A percentile compares a stretch with the other conserved stretches of the same genome.
These are phyloP conservation scores for Exserohilum rostratum DNA, from an alignment of 2,329 filamentous ascomycete species.

Conservation along the genomic window DNA sequence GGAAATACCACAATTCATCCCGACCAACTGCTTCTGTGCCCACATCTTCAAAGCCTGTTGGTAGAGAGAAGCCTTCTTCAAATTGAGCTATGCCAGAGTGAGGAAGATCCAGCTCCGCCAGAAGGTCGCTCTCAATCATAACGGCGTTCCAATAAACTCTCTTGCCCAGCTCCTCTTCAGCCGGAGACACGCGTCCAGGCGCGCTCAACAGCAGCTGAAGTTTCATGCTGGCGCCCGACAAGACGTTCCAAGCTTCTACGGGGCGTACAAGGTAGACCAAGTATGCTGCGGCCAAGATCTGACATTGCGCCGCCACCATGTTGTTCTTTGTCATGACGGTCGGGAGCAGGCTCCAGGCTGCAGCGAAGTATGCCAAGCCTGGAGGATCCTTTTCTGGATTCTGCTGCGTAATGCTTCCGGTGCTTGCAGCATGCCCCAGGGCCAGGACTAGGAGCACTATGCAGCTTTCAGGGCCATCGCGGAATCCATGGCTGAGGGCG, in stretches of 20 bases:
- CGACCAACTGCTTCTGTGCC: slow-evolving; percentile 71
- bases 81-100: slow-evolving; percentile 84
- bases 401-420: slow-evolving; percentile 76
- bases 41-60: slow-evolving; percentile 73
- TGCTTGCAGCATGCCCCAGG: slow-evolving; percentile 75
- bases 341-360: slow-evolving; percentile 78
- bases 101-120: slow-evolving; percentile 79
- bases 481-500: slow-evolving; percentile 76
- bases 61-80: slow-evolving; percentile 79
- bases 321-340: slow-evolving; percentile 81
- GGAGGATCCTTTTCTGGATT: slow-evolving; percentile 73
- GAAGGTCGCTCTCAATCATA: slow-evolving; percentile 77
- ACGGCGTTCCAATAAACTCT: slow-evolving; percentile 85
- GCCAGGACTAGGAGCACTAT: slow-evolving; percentile 80
- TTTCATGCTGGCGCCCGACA: slow-evolving; percentile 82
- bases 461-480: slow-evolving; percentile 80
- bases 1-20: slow-evolving; percentile 85
- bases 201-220: slow-evolving; percentile 78
- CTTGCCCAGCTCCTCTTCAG: slow-evolving; percentile 74
- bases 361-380: slow-evolving; percentile 78
- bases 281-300: slow-evolving; percentile 80
- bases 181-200: slow-evolving; percentile 71
- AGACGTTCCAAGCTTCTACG: slow-evolving; percentile 80
- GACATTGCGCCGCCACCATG: slow-evolving; percentile 78
- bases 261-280: slow-evolving; percentile 82